Base-by-base conservation (phyloP, 139 green algal genomes). In the Chlamydomonas sphaeroides region DNA sequence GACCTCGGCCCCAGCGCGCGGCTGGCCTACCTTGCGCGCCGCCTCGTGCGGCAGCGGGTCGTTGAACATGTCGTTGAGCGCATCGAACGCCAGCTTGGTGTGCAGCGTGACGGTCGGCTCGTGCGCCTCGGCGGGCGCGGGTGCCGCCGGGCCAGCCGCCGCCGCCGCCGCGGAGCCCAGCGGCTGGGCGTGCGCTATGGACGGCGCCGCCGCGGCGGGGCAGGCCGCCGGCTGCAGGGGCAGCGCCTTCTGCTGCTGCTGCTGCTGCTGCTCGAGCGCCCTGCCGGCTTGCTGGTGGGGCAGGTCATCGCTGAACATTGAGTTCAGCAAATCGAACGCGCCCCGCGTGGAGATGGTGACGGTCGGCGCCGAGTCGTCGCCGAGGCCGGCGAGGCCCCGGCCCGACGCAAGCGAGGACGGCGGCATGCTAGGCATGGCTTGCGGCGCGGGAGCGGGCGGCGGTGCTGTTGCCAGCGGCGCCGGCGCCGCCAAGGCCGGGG, bases 81-180 rank as follows among this genome's bases (percentile, higher is more conserved):
- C 90, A 8, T 90, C 88, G 48, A 93, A 94, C 2, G 93, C 93
- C 23, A 74, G 88, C 21, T 80, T 68, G 0, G 91, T 96, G 66
- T 83, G 83, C 21, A 95, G 86, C 32, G 93, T 96, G 38, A 96
- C 83, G 8, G 91, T 94, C 21, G 91, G 92, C 36, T 95, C 90
- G 7, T 70, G 10, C 35, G 65, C 35, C 35, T 26, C 65, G 15
- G 65, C 56, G 10, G 30, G 59, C 3, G 63, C 35, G 15, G 35
- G 0, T 17, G 35, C 63, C 35, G 35, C 62, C 8, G 62, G 35
- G 2, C 6, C 76, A 56, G 62, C 26, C 62, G 21, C 39, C 30
- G 25, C 74, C 48, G 26, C 51, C 0, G 14, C 57, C 32, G 38
- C 35, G 48, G 53, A 26, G 33, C 38, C 28, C 1, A n/a, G 56